Base-by-base conservation (phyloP, 2,329 filamentous ascomycete genomes). In the Trichoderma simmonsii region DNA sequence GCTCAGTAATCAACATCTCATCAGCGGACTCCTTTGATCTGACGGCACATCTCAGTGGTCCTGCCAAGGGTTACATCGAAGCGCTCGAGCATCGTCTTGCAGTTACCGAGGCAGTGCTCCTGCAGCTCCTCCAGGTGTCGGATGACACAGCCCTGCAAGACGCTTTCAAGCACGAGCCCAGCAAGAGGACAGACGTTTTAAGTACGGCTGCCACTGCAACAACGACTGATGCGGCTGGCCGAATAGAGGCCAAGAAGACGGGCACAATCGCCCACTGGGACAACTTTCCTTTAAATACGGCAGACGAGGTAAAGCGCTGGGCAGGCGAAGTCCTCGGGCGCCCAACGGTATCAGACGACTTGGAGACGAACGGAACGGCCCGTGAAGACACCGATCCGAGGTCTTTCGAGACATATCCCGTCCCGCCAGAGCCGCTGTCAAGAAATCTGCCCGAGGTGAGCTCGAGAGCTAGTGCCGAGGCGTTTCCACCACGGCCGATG, bases 231-330 rank as follows among this genome's bases (percentile, higher is more conserved):
- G 66, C 66, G 14, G 66, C 66, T 54, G 66, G 66, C 6, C 26
- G 66, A 61, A 70, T 70, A 43, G 66, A 70, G 66, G 66, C 66
- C 39, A 70, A 70, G 21, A 70, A 70, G 39, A 70, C 66, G 28
- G 66, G 66, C 57, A 70, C 66, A 34, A 70, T 70, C n/a, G 57
- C 66, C 32, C 66, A 70, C 21, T 70, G 66, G 66, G 66, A 70
- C 39, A 70, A 51, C 57, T 70, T 70, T 15, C 66, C 66, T 9
- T 18, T 70, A 7, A 61, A 36, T 9, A 70, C 66, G 3, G 66
- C 66, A 28, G 66, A 70, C n/a, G 66, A 70, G 3, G 66, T 70
- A 11, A 70, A 70, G 66, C 66, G 66, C 57, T 70, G 66, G 66
- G 66, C 66, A 28, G 57, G 56, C 39, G 66, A 70, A 36, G 57